Conservation (phyloP, 495 filamentous ascomycete species). For the Aspergillus avenaceus region DNA sequence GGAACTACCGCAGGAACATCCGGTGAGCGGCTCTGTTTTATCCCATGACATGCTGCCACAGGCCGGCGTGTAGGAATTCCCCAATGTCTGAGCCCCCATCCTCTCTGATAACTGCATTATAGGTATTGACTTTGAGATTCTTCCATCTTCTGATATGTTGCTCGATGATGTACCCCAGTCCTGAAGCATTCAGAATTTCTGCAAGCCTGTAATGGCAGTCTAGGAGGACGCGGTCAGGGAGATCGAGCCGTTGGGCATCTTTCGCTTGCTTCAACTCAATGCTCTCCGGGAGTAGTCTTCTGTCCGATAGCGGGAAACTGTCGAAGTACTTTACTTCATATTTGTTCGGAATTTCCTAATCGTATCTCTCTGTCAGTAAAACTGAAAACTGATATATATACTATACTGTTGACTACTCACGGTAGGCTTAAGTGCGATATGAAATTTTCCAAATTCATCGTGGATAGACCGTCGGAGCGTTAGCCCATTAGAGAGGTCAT, state of each 20-base stretch:
- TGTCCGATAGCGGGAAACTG: no score
- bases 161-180: constrained; percentile 8
- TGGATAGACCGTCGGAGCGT: not conserved
- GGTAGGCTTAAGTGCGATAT: constrained; percentile 1
- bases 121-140: not conserved
- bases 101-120: not conserved
- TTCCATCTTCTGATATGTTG: not conserved
- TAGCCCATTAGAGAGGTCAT: constrained; percentile 3
- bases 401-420: not conserved
- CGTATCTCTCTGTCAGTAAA: not conserved
- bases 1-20: no score
- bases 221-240: not conserved
- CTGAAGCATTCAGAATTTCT: constrained; percentile 10
- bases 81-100: not conserved
- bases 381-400: not conserved
- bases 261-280: not conserved
- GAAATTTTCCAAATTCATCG: not conserved
- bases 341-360: not conserved
- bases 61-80: not conserved
- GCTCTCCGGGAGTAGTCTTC: no score
- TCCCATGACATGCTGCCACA: not conserved
- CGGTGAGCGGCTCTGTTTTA: no score
- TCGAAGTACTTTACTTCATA: not conserved
- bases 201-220: constrained; percentile 8
- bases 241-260: not conserved